Percentiles rank a stretch among this genome's conserved stretches.
phyloP scores from a whole-genome alignment of 73 alveolate species.

The Blepharisma japonicum region DNA sequence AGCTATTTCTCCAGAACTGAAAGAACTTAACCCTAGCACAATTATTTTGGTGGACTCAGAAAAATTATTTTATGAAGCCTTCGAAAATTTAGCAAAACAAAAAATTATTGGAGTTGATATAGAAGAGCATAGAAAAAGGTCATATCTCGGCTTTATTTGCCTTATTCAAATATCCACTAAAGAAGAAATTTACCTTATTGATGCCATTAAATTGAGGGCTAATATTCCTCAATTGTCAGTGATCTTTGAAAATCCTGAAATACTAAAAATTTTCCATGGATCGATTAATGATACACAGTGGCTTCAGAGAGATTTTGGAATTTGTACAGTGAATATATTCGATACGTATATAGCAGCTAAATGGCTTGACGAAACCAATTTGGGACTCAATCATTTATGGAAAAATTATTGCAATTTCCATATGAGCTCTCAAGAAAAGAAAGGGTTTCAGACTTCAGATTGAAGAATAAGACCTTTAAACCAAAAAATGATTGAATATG shows the following conservation, averaged over 20 bases:
- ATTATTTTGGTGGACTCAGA: too few species aligned
- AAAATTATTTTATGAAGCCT: too few species aligned
- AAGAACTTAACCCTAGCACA: too few species aligned
- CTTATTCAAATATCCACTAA: constrained; percentile 52
- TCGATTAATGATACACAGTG: constrained; percentile 62
- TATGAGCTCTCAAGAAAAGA: constrained; percentile 47
- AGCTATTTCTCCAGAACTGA: too few species aligned
- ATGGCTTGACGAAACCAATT: neutral
- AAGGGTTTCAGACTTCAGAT: constrained; percentile 59
- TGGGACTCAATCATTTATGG: constrained; percentile 55
- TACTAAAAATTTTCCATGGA: constrained; percentile 62
- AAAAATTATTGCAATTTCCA: constrained; percentile 49
- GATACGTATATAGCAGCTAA: constrained; percentile 41
- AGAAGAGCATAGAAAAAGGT: constrained; percentile 41
- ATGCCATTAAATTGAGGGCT: constrained; percentile 43
- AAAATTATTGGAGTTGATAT: constrained; percentile 61
- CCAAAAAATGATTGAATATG: constrained; percentile 59
- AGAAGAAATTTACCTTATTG: constrained; percentile 41
- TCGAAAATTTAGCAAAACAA: too few species aligned
- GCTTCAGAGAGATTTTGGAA: constrained; percentile 55
- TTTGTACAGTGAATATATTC: constrained; percentile 46
- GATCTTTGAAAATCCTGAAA: constrained; percentile 52
- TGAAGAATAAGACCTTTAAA: constrained; percentile 82
- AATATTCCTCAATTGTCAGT: constrained; percentile 34
- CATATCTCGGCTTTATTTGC: constrained; percentile 57